phyloP scores from a whole-genome alignment of 352 stramenopile species.

The Pythium dissimile region DNA sequence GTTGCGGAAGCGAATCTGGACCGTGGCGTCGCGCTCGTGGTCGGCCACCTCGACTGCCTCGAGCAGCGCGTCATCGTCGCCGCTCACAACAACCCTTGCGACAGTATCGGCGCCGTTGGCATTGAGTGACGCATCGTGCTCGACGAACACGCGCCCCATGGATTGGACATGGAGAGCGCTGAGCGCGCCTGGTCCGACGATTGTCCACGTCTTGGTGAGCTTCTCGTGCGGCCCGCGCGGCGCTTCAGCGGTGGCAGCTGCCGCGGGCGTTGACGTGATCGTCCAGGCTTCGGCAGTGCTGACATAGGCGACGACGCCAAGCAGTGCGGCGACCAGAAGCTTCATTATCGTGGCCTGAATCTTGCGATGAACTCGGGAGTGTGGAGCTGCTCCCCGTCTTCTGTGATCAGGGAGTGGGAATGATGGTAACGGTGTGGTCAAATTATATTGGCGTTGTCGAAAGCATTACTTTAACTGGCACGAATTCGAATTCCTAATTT shows the following conservation, averaged over 20 bases:
- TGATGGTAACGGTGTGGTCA: too few relatives aligned
- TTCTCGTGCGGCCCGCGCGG: not conserved
- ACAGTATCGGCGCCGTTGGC: not conserved
- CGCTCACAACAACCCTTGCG: conserved; percentile 26
- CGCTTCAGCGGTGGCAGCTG: not conserved
- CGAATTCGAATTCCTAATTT: too few relatives aligned
- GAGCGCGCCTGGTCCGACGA: conserved; percentile 15
- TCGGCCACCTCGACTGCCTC: conserved; percentile 22
- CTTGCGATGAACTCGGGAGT: too few relatives aligned
- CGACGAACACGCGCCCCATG: conserved; percentile 34
- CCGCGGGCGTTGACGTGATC: not conserved
- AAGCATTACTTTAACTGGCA: too few relatives aligned
- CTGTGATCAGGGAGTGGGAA: too few relatives aligned
- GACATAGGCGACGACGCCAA: not conserved
- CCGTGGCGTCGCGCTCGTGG: not conserved
- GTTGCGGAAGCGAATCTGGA: conserved; percentile 14
- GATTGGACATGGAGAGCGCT: conserved; percentile 23
- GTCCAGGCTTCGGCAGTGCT: conserved; percentile 3
- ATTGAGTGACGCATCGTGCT: conserved; percentile 22
- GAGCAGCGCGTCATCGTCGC: conserved; percentile 19
- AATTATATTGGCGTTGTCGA: too few relatives aligned
- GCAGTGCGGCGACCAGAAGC: not conserved
- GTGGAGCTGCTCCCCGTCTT: too few relatives aligned
- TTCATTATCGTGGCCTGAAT: not conserved
- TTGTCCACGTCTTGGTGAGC: conserved; percentile 29